Evolutionary conservation across 2,329 filamentous ascomycete genomes (phyloP).

Genomic region (Fusarium sp.): DNA sequence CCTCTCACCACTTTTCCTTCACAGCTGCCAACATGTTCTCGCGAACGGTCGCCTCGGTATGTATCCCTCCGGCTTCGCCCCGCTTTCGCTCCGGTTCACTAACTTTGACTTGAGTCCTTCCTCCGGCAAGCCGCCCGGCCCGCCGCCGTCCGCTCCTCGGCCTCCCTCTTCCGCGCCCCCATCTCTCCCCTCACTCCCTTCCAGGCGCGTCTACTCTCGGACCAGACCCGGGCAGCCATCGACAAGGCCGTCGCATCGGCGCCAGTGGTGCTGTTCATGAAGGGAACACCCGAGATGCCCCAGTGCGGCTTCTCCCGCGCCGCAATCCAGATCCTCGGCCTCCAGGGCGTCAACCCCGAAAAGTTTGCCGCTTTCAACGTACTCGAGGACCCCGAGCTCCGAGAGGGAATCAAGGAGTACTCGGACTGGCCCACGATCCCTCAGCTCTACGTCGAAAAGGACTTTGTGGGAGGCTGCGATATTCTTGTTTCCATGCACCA

Average conservation of each 20-base stretch:
- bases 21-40: constrained; percentile 41
- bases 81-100: neutral
- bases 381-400: constrained; percentile 87
- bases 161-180: constrained; percentile 41
- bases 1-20: constrained; percentile 22
- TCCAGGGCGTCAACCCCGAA: constrained; percentile 93
- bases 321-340: constrained; percentile 91
- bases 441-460: constrained; percentile 93
- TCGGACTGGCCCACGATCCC: constrained; percentile 99
- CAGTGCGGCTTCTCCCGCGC: constrained; percentile 98
- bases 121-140: constrained; percentile 54
- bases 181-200: constrained; percentile 45
- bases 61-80: neutral
- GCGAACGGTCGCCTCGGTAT: constrained; percentile 44
- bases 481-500: constrained; percentile 98
- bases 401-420: constrained; percentile 97
- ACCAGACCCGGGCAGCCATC: constrained; percentile 83
- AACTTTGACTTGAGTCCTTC: constrained; percentile 44
- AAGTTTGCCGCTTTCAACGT: constrained; percentile 99
- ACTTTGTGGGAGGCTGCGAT: constrained; percentile 98
- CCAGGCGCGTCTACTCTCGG: constrained; percentile 79
- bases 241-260: constrained; percentile 89
- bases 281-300: constrained; percentile 94
- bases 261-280: constrained; percentile 98
- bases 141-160: constrained; percentile 42